Conservation (phyloP, 1,139 yeast genomes). For the Sugiyamaella castrensis region DNA sequence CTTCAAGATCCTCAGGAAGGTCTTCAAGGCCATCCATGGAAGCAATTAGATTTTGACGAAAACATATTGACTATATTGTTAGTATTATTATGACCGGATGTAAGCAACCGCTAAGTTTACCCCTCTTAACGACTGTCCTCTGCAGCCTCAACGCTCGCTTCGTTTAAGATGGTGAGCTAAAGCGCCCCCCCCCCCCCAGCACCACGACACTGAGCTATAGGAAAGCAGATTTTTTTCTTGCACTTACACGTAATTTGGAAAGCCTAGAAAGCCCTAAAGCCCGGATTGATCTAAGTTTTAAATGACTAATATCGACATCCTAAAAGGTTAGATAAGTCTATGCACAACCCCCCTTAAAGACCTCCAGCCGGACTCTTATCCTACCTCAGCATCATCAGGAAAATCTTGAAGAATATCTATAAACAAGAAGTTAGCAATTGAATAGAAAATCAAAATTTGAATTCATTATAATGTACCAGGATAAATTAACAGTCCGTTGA, state of each 20-base stretch:
- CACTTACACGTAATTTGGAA: slow-evolving; percentile 12
- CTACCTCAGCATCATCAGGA: slow-evolving; percentile 55
- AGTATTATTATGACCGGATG: not conserved
- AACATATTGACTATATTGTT: slow-evolving; percentile 56
- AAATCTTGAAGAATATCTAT: slow-evolving; percentile 60
- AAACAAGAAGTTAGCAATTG: not conserved
- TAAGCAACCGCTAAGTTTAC: slow-evolving; percentile 3
- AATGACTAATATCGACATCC: slow-evolving; percentile 72
- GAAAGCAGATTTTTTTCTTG: slow-evolving; percentile 13
- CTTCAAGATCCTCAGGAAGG: slow-evolving; percentile 59
- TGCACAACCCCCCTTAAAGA: too few relatives aligned
- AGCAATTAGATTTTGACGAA: slow-evolving; percentile 81
- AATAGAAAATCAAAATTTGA: too few relatives aligned
- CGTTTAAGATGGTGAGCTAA: too few relatives aligned
- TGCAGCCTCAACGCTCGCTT: too few relatives aligned
- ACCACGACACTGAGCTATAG: too few relatives aligned
- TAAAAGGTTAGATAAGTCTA: slow-evolving; percentile 10
- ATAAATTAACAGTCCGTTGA: not conserved
- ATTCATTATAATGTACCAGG: too few relatives aligned
- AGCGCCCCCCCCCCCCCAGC: too few relatives aligned
- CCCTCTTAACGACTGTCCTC: too few relatives aligned
- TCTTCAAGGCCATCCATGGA: slow-evolving; percentile 68
- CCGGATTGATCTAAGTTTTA: slow-evolving; percentile 66
- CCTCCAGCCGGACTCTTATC: not conserved
- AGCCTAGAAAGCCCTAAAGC: slow-evolving; percentile 57